Evolutionary conservation across 1,139 yeast species (phyloP).

Genomic region (Lodderomyces elongisporus): DNA sequence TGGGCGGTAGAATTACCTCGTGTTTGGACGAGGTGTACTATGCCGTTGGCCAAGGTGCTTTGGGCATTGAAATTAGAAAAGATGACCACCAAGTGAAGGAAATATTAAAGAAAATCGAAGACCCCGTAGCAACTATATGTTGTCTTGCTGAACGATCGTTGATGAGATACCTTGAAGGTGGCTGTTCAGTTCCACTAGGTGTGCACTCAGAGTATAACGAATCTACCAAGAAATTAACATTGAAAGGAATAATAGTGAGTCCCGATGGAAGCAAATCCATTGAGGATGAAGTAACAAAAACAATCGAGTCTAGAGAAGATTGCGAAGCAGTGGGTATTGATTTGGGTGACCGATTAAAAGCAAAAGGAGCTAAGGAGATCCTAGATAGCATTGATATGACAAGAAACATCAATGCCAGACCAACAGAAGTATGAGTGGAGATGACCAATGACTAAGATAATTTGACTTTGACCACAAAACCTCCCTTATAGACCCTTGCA

Average conservation of each 20-base stretch:
- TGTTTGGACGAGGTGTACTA: constrained; percentile 80
- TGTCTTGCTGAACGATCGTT: constrained; percentile 90
- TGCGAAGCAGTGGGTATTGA: constrained; percentile 67
- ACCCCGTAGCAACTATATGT: constrained; percentile 62
- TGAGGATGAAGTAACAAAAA: constrained; percentile 43
- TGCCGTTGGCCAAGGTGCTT: constrained; percentile 97
- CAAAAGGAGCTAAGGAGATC: constrained; percentile 77
- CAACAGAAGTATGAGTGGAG: constrained; percentile 13
- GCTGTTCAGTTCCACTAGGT: constrained; percentile 97
- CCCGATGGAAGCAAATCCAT: constrained; percentile 76
- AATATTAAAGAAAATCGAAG: constrained; percentile 61
- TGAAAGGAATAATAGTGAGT: constrained; percentile 75
- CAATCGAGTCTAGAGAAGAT: constrained; percentile 40
- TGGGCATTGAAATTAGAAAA: constrained; percentile 83
- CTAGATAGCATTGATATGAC: constrained; percentile 64
- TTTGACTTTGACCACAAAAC: too few species aligned
- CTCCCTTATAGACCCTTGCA: neutral
- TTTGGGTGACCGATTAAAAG: constrained; percentile 64
- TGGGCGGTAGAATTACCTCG: constrained; percentile 67
- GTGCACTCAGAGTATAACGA: constrained; percentile 60
- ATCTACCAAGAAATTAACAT: constrained; percentile 34
- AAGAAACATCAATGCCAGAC: constrained; percentile 14
- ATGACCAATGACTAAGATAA: neutral
- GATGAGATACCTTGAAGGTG: constrained; percentile 89
- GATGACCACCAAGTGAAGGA: constrained; percentile 55